Evolutionary conservation across 352 stramenopile genomes (phyloP).

Genomic region (Globisporangium cylindrosporum): DNA sequence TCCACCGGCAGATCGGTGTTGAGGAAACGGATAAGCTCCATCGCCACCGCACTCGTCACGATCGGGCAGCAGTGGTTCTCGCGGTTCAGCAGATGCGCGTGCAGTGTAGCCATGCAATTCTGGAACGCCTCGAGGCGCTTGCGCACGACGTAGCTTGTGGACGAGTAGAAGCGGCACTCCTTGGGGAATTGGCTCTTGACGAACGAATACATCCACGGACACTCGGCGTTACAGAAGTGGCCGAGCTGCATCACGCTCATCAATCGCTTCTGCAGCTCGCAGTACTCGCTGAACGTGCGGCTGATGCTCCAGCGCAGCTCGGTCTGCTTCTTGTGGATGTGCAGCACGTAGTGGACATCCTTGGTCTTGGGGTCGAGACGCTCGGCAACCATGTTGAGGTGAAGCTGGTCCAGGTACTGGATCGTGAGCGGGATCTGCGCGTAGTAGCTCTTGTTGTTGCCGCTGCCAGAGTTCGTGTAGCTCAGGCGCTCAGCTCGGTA

Average conservation of each 20-base stretch:
- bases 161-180: constrained; percentile 23
- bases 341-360: constrained; percentile 6
- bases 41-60: constrained; percentile 26
- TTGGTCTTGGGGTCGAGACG: not conserved
- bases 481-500: not conserved
- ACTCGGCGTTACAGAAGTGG: constrained; percentile 46
- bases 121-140: constrained; percentile 32
- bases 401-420: constrained; percentile 9
- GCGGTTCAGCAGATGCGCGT: constrained; percentile 36
- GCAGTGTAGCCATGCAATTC: constrained; percentile 34
- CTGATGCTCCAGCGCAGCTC: not conserved
- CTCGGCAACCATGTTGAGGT: not conserved
- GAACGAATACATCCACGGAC: constrained; percentile 55
- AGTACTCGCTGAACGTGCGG: constrained; percentile 27
- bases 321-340: not conserved
- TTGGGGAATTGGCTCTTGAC: constrained; percentile 38
- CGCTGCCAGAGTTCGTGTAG: constrained; percentile 1
- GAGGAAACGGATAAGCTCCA: constrained; percentile 34
- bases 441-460: not conserved
- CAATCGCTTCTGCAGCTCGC: constrained; percentile 30
- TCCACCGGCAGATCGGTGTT: constrained; percentile 29
- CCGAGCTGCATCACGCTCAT: constrained; percentile 46
- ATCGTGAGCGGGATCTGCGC: not conserved
- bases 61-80: constrained; percentile 37
- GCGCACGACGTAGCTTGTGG: constrained; percentile 20